Evolutionary conservation across 2,329 filamentous ascomycete genomes (phyloP), one percentile per base, ranked within the genome.

Genomic region (Penicillium sp.): DNA sequence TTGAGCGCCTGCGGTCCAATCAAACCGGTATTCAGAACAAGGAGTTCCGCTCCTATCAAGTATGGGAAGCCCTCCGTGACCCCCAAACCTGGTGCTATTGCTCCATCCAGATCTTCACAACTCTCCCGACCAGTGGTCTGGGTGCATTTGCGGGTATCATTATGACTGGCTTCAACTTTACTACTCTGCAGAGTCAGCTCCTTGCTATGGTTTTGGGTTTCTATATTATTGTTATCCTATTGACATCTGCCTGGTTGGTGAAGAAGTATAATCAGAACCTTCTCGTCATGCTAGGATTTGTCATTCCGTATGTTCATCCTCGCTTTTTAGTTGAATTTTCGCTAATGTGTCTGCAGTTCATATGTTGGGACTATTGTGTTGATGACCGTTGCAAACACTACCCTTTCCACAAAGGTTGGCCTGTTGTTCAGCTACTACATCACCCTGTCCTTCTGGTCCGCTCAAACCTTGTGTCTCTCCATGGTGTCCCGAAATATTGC

Each of bases 401-500:
- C 78, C 44, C 78, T 80, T 35, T 72, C 81, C 9, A 86, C 85
- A 37, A 83, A 88, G 72, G 81, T 87, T 27, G 89, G 89, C 6
- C 80, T 92, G 0, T 76, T 92, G 14, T 84, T 92, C 67, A 84
- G 81, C 67, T 92, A 92, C 79, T 92, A 92, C 75, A 88, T 92
- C 60, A 88, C 86, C 0, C 80, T 91, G 19, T 90, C 87, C 5
- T 92, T 92, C 81, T 92, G 88, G 88, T 87, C 88, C 0, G 88
- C 88, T 0, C 85, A 89, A 66, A 88, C 86, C 1, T 77, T 91
- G 13, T 79, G 83, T 8, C 81, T 91, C 64, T 87, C 86, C 14
- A 82, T 91, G 78, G 81, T 90, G 55, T 85, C 85, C 0, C 82
- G 88, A 16, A 91, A 91, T 67, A 78, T 90, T 10, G 89, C 85